These are phyloP conservation scores for Phytophthora idaei DNA, from an alignment of 352 stramenopile species.

Conservation along the genomic window DNA sequence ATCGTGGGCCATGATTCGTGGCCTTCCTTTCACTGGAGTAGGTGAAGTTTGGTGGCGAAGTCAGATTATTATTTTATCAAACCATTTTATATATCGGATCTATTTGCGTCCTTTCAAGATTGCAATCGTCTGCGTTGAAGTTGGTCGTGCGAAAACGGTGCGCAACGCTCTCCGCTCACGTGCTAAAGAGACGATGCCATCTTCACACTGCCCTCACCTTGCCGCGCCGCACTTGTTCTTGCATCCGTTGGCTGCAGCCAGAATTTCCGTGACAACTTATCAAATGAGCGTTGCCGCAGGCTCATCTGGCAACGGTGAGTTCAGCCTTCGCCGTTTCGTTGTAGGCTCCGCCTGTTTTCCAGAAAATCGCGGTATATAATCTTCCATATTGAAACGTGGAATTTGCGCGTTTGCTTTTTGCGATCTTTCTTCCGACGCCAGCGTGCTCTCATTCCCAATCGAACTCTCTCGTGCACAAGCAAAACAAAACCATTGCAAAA, in stretches of 20 bases:
- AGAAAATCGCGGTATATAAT: constrained; percentile 12
- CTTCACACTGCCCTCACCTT: neutral
- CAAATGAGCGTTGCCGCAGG: constrained; percentile 8
- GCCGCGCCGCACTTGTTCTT: constrained; percentile 1
- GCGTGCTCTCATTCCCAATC: constrained; percentile 27
- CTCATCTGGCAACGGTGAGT: constrained; percentile 18
- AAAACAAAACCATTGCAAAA: neutral
- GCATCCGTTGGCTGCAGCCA: constrained; percentile 15
- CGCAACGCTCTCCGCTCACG: constrained; percentile 12
- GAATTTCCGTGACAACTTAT: constrained; percentile 2
- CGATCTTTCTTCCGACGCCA: constrained; percentile 31
- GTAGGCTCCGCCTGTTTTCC: constrained; percentile 9
- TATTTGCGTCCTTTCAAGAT: constrained; percentile 28
- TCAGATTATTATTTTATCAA: neutral
- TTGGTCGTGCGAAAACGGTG: constrained; percentile 16
- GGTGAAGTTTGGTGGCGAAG: neutral
- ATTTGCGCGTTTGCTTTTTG: constrained; percentile 24
- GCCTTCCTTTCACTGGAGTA: neutral
- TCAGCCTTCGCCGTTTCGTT: constrained; percentile 20
- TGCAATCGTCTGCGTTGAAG: constrained; percentile 24
- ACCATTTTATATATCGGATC: constrained; percentile 8
- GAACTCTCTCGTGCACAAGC: constrained; percentile 24
- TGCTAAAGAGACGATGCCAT: neutral
- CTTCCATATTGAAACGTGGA: constrained; percentile 16
- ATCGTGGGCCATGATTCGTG: neutral